A percentile compares a stretch with the other conserved stretches of the same genome.
These are phyloP conservation scores for Pseudozyma tsukubaensis DNA, from an alignment of 1,284 basidiomycete species.

Conservation along the genomic window DNA sequence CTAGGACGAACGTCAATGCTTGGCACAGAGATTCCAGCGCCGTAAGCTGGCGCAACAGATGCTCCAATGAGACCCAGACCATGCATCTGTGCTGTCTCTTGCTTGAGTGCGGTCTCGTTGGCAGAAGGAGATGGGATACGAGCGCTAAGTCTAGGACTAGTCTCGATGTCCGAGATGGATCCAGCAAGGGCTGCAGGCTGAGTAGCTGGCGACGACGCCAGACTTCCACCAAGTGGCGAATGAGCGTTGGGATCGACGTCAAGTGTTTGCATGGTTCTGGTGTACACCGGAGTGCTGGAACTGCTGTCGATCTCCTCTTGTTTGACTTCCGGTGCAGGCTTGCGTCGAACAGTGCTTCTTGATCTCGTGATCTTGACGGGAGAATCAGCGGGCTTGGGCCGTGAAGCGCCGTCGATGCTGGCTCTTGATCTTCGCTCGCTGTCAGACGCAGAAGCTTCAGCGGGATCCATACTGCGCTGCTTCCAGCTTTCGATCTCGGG, in stretches of 20 bases:
- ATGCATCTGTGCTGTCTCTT: not conserved
- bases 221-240: conserved; percentile 26
- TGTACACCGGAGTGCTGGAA: conserved; percentile 33
- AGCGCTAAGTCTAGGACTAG: conserved; percentile 1
- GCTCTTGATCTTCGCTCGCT: conserved; percentile 3
- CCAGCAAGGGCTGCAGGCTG: not conserved
- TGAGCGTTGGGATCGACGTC: conserved; percentile 15
- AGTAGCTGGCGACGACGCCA: conserved; percentile 16
- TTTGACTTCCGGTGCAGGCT: conserved; percentile 38
- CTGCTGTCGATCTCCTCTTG: conserved; percentile 47
- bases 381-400: conserved; percentile 11
- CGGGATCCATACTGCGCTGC: conserved; percentile 7
- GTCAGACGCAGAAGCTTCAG: not conserved
- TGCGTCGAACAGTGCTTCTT: conserved; percentile 27
- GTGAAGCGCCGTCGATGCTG: conserved; percentile 23
- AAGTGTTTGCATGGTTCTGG: conserved; percentile 14
- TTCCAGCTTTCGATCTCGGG: conserved; percentile 57
- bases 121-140: not conserved
- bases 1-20: conserved; percentile 29
- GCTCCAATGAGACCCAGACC: conserved; percentile 25
- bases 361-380: conserved; percentile 41
- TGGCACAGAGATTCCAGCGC: conserved; percentile 5
- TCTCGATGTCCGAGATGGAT: not conserved
- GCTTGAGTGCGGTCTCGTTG: not conserved
- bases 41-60: not conserved